phyloP scores from a whole-genome alignment of 768 basidiomycete species.

The Podaxis rugospora region DNA sequence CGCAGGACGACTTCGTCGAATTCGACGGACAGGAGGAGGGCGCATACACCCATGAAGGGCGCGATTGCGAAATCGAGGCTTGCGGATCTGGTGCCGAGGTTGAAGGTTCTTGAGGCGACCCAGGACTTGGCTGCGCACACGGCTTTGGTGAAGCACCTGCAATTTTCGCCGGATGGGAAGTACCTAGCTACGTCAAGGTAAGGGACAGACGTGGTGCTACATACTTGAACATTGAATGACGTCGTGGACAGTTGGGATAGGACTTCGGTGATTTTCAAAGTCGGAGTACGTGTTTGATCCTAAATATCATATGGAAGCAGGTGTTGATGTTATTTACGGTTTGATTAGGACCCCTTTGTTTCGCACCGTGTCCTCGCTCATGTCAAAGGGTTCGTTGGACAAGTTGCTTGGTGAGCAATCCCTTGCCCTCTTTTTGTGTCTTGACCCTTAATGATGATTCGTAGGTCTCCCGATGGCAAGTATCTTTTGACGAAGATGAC shows the following conservation, averaged over 20 bases:
- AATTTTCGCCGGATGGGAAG: conserved; percentile 74
- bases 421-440: neutral
- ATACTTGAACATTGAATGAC: neutral
- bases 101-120: conserved; percentile 48
- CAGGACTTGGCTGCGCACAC: conserved; percentile 62
- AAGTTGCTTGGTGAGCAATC: conserved; percentile 61
- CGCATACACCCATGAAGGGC: neutral
- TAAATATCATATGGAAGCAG: neutral
- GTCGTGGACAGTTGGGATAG: conserved; percentile 54
- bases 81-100: conserved; percentile 47
- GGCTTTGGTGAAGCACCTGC: conserved; percentile 66
- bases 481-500: conserved; percentile 60
- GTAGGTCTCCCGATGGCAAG: conserved; percentile 62
- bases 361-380: conserved; percentile 63
- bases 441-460: neutral
- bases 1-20: conserved; percentile 12
- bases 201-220: neutral
- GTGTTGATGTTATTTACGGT: conserved; percentile 3
- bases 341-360: conserved; percentile 49
- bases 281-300: conserved; percentile 40
- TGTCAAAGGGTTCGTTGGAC: conserved; percentile 67
- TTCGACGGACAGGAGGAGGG: neutral
- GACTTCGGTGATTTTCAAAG: conserved; percentile 62
- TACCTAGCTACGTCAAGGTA: conserved; percentile 72
- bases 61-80: conserved; percentile 39